These are phyloP conservation scores for Microstegium vimineum DNA, from an alignment of 176 grass and related monocot genomes.

Conservation along the genomic window DNA sequence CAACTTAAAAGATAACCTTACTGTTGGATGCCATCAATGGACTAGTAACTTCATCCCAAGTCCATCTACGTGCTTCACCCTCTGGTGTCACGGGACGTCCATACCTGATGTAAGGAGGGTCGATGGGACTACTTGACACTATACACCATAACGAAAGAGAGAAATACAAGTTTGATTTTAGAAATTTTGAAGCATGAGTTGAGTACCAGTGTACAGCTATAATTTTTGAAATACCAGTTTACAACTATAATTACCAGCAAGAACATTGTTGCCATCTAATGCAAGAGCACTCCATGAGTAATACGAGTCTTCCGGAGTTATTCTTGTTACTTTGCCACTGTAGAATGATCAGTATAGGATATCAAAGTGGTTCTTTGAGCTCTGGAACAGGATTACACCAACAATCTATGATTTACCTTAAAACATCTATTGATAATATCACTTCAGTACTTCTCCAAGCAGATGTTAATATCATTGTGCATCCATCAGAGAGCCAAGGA, in stretches of 20 bases:
- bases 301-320: slow-evolving; percentile 60
- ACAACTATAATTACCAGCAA: slow-evolving; percentile 54
- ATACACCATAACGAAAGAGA: slow-evolving; percentile 6
- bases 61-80: slow-evolving; percentile 39
- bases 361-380: not conserved
- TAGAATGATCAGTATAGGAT: slow-evolving; percentile 17
- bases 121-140: slow-evolving; percentile 78
- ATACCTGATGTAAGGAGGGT: slow-evolving; percentile 77
- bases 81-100: slow-evolving; percentile 13
- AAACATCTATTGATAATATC: slow-evolving; percentile 70
- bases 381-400: not conserved
- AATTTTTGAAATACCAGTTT: not conserved
- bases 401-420: slow-evolving; percentile 48
- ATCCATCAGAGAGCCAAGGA: slow-evolving; percentile 89
- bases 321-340: slow-evolving; percentile 58
- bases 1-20: slow-evolving; percentile 44
- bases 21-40: slow-evolving; percentile 36
- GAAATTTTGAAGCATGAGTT: not conserved
- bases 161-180: not conserved
- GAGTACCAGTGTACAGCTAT: not conserved
- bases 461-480: slow-evolving; percentile 64
- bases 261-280: slow-evolving; percentile 59
- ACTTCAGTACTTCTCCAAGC: slow-evolving; percentile 75
- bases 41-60: slow-evolving; percentile 58
- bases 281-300: slow-evolving; percentile 77